A percentile compares a stretch with the other conserved stretches of the same genome.
phyloP scores from a whole-genome alignment of 371 early-diverging fungal species.

The Rhizopus sp. region DNA sequence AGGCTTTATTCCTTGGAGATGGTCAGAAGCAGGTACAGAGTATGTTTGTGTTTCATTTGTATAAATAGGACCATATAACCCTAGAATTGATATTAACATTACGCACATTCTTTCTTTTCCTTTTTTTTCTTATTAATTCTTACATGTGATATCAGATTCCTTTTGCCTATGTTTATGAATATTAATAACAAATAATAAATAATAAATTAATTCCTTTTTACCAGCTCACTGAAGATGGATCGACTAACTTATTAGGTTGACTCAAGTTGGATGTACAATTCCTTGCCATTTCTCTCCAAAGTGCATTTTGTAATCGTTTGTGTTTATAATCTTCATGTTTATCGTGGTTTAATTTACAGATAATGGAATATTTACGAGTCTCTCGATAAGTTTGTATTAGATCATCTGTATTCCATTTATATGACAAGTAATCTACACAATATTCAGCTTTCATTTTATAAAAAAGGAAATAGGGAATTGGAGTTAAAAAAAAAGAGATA shows the following conservation, averaged over 20 bases:
- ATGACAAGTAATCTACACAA: constrained; percentile 49
- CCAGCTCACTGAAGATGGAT: constrained; percentile 33
- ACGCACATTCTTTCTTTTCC: not conserved
- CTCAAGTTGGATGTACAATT: constrained; percentile 22
- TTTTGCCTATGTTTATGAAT: constrained; percentile 24
- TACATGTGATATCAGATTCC: constrained; percentile 42
- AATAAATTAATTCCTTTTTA: constrained; percentile 3
- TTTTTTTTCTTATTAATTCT: not conserved
- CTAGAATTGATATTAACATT: constrained; percentile 9
- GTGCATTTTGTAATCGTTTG: constrained; percentile 37
- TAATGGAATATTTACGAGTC: constrained; percentile 27
- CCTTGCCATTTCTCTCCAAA: constrained; percentile 45
- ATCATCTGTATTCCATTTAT: constrained; percentile 42
- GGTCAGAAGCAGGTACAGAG: constrained; percentile 3
- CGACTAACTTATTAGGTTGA: constrained; percentile 16
- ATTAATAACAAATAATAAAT: constrained; percentile 8
- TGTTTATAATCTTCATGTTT: constrained; percentile 24
- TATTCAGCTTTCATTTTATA: constrained; percentile 39
- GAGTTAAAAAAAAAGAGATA: not conserved
- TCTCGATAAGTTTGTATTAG: constrained; percentile 35
- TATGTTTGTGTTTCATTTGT: constrained; percentile 13
- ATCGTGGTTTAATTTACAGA: constrained; percentile 6
- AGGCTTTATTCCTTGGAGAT: constrained; percentile 32
- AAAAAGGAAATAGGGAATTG: not conserved
- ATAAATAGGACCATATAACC: constrained; percentile 38